Evolutionary conservation across 2,329 filamentous ascomycete species (phyloP), one percentile per base, ranked within the genome.

Genomic region (Xylariales sp.): DNA sequence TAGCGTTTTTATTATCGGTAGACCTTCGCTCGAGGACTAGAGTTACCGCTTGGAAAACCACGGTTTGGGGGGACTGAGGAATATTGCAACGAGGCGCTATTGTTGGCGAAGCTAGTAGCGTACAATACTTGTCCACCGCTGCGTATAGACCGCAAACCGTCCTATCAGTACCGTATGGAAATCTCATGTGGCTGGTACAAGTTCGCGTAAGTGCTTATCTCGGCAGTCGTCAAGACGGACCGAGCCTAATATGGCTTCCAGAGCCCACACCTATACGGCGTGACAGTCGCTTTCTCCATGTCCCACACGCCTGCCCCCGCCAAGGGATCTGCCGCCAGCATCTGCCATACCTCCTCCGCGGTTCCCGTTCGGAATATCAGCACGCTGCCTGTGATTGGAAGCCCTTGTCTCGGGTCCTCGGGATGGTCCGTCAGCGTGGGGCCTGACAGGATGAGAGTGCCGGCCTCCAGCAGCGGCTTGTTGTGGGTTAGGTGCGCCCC

Each of bases 271-370:
- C 65, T 68, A 12, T 68, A 71, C 1, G 71, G 72, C 7, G 67
- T 72, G n/a, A 73, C 57, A 1, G 65, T 69, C 4, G 67, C 61
- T 5, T 67, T 70, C 7, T 73, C 69, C 7, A 74, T 49, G 32
- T 74, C 69, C 72, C 72, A 74, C 18, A 74, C 71, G 4, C 68
- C 72, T 1, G 66, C 34, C 50, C 69, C 70, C 1, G 69, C 71
- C 49, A 73, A 71, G 2, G 71, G 49, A 18, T 74, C 69, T 46
- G 65, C 67, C 5, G 62, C 62, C 12, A 64, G 54, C 23, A 72
- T 60, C 9, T 58, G 56, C 49, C 71, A 68, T 14, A 72, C 71
- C 5, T 72, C 71, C 18, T 61, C 55, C 16, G 69, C 69, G 18
- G 69, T 61, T 54, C 55, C 62, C 4, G 72, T 69, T 30, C 68